These are phyloP conservation scores for Zopfia rhizophila DNA, from an alignment of 2,329 filamentous ascomycete genomes.

Conservation along the genomic window DNA sequence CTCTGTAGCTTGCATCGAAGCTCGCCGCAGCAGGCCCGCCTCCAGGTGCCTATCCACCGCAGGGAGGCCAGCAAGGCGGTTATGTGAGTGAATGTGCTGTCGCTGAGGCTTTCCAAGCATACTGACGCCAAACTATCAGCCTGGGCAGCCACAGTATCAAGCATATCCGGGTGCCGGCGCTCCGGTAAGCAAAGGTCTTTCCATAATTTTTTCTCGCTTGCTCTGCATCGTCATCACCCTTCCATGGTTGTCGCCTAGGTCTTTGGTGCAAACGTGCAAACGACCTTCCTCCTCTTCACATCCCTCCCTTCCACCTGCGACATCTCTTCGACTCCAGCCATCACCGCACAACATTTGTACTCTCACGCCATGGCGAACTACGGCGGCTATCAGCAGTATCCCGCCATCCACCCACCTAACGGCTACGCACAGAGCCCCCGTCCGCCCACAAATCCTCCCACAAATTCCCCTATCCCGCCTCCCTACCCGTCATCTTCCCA, in stretches of 20 bases:
- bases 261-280: no score
- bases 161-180: constrained; percentile 61
- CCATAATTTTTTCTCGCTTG: constrained; percentile 32
- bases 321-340: constrained; percentile 13
- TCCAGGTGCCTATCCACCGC: constrained; percentile 47
- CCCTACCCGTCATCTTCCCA: constrained; percentile 43
- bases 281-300: constrained; percentile 37
- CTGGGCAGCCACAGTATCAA: constrained; percentile 64
- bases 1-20: constrained; percentile 56
- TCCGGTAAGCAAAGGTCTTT: constrained; percentile 46
- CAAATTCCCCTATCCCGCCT: constrained; percentile 46
- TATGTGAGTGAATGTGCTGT: constrained; percentile 61
- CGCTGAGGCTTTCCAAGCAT: constrained; percentile 28
- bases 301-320: constrained; percentile 40
- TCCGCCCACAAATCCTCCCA: constrained; percentile 33
- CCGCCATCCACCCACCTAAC: constrained; percentile 37
- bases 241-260: constrained; percentile 27
- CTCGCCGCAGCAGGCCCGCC: constrained; percentile 56
- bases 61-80: constrained; percentile 51
- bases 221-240: constrained; percentile 45
- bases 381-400: constrained; percentile 42
- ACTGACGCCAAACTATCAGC: constrained; percentile 46
- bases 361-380: constrained; percentile 44
- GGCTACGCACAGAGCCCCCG: constrained; percentile 39
- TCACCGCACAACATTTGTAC: constrained; percentile 24